Percentiles rank a stretch among this genome's conserved stretches.
phyloP scores from a whole-genome alignment of 2,329 filamentous ascomycete genomes.

The Pseudogymnoascus sp. region DNA sequence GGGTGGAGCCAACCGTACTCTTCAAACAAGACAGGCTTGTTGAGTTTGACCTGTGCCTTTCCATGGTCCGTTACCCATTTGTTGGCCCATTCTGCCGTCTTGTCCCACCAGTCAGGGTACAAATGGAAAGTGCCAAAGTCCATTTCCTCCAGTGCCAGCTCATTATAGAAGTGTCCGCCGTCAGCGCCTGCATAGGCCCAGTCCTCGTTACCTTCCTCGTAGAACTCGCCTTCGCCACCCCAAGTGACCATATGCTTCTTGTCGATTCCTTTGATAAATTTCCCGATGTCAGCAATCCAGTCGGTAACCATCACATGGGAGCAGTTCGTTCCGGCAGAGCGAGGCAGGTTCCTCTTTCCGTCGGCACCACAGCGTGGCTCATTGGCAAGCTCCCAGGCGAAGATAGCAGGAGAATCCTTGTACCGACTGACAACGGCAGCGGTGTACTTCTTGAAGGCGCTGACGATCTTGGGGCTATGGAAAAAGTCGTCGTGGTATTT shows the following conservation, averaged over 20 bases:
- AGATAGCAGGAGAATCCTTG: constrained; percentile 38
- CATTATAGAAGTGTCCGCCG: constrained; percentile 45
- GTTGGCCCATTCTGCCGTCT: constrained; percentile 42
- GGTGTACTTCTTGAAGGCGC: constrained; percentile 33
- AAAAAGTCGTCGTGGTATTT: constrained; percentile 35
- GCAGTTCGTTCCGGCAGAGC: constrained; percentile 29
- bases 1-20: constrained; percentile 47
- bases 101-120: constrained; percentile 48
- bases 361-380: constrained; percentile 29
- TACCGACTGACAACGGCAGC: constrained; percentile 42
- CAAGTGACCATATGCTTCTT: constrained; percentile 45
- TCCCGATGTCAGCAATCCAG: constrained; percentile 47
- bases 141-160: constrained; percentile 38
- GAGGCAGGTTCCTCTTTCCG: constrained; percentile 36
- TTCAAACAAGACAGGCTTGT: constrained; percentile 47
- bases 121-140: constrained; percentile 49
- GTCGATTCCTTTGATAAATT: constrained; percentile 45
- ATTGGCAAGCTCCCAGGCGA: constrained; percentile 48
- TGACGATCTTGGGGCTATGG: constrained; percentile 37
- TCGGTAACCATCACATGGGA: constrained; percentile 34
- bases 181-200: constrained; percentile 40
- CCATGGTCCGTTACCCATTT: constrained; percentile 49
- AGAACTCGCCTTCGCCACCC: constrained; percentile 40
- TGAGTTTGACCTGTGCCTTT: constrained; percentile 31
- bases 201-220: constrained; percentile 31